Evolutionary conservation across 805 yeast genomes (phyloP).

Genomic region (Saturnispora hagleri): DNA sequence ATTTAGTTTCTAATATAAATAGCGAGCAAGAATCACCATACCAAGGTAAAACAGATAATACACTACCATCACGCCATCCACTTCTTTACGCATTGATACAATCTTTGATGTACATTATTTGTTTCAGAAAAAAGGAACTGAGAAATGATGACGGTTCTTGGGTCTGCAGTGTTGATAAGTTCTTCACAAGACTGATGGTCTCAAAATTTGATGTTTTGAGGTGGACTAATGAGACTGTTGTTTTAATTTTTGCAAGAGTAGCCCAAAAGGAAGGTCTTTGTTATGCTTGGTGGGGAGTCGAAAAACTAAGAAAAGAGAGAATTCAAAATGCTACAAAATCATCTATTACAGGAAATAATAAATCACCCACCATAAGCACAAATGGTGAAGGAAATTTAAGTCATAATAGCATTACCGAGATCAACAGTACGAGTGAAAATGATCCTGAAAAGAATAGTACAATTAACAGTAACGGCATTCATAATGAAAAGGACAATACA

Average conservation of each 20-base stretch:
- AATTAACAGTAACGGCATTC: background rate
- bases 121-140: conserved; percentile 69
- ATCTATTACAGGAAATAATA: background rate
- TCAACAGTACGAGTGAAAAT: background rate
- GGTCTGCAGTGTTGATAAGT: conserved; percentile 76
- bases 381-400: background rate
- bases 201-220: conserved; percentile 90
- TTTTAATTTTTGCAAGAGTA: conserved; percentile 83
- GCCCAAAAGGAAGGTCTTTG: conserved; percentile 86
- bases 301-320: conserved; percentile 72
- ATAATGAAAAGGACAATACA: background rate
- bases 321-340: conserved; percentile 20
- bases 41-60: conserved; percentile 16
- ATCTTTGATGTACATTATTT: conserved; percentile 81
- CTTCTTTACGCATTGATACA: conserved; percentile 82
- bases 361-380: background rate
- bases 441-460: background rate
- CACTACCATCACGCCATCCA: conserved; percentile 23
- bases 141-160: conserved; percentile 34
- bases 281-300: conserved; percentile 88
- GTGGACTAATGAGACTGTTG: conserved; percentile 90
- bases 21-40: background rate
- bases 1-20: background rate
- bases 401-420: background rate
- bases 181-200: conserved; percentile 76